Conservation (phyloP, 2,329 filamentous ascomycete genomes). For the Exophiala bonariae region DNA sequence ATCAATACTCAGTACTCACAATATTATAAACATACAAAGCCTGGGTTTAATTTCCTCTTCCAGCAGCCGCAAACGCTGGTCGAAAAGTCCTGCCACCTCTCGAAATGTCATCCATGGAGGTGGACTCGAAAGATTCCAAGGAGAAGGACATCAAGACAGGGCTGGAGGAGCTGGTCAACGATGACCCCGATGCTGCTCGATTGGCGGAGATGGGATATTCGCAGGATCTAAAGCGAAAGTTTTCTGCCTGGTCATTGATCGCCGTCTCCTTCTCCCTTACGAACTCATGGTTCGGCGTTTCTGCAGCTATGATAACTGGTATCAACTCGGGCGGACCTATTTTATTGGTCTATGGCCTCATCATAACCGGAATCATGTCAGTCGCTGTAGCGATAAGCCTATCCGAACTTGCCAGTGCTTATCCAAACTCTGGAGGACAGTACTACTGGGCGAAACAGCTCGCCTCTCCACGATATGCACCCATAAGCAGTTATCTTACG, state of each 20-base stretch:
- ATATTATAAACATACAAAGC: too few relatives aligned
- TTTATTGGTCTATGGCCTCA: background rate
- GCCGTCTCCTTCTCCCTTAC: background rate
- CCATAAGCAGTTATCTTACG: background rate
- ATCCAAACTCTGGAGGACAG: slow-evolving; percentile 54
- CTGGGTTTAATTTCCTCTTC: too few relatives aligned
- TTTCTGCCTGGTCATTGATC: slow-evolving; percentile 46
- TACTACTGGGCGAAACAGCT: slow-evolving; percentile 35
- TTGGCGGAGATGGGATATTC: too few relatives aligned
- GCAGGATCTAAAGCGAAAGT: slow-evolving; percentile 50
- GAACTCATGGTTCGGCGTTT: slow-evolving; percentile 4
- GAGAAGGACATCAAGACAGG: too few relatives aligned
- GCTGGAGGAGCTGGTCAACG: too few relatives aligned
- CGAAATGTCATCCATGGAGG: too few relatives aligned
- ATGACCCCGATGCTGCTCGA: too few relatives aligned
- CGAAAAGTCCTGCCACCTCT: too few relatives aligned
- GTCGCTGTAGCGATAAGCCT: slow-evolving; percentile 30
- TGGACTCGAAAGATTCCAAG: too few relatives aligned
- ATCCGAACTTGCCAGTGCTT: slow-evolving; percentile 50
- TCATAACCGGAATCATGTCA: background rate
- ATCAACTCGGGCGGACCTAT: slow-evolving; percentile 3
- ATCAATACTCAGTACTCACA: too few relatives aligned
- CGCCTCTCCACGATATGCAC: background rate
- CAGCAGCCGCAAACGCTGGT: too few relatives aligned
- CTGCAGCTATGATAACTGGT: slow-evolving; percentile 1